A percentile compares a stretch with the other conserved stretches of the same genome.
These are phyloP conservation scores for Themeda triandra DNA, from an alignment of 176 grass and related monocot species.

Conservation along the genomic window DNA sequence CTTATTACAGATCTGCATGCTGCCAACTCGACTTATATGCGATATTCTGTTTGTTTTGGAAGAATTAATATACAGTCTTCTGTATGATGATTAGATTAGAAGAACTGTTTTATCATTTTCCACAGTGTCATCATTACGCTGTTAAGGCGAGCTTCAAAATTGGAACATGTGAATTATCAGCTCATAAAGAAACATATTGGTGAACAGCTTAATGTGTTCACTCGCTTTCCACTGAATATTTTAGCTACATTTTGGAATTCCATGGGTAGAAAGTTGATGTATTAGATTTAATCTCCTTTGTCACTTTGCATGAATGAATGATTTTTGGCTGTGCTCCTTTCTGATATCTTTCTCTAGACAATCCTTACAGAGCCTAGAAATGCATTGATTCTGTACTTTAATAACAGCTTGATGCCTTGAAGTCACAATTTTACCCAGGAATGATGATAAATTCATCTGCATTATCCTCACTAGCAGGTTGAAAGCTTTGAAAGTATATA, in stretches of 20 bases:
- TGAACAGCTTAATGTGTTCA: neutral
- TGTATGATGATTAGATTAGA: neutral
- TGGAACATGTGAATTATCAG: neutral
- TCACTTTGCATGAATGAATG: neutral
- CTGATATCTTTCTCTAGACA: neutral
- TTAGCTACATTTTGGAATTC: neutral
- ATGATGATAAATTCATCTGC: neutral
- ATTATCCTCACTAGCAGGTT: neutral
- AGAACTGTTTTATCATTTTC: conserved; percentile 2
- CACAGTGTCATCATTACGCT: neutral
- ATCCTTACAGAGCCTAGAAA: conserved; percentile 1
- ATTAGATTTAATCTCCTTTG: neutral
- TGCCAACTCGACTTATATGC: neutral
- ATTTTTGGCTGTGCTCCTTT: conserved; percentile 18
- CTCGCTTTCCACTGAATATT: neutral
- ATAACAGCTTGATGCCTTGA: neutral
- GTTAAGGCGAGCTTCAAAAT: conserved; percentile 4
- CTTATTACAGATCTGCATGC: neutral
- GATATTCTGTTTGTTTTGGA: neutral
- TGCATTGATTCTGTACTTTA: conserved; percentile 7
- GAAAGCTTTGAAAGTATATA: neutral
- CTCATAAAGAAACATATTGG: conserved; percentile 2
- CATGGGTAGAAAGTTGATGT: neutral
- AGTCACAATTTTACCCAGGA: neutral
- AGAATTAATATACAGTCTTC: neutral